Evolutionary conservation across 352 stramenopile genomes (phyloP).

Genomic region (Pythium oligandrum): DNA sequence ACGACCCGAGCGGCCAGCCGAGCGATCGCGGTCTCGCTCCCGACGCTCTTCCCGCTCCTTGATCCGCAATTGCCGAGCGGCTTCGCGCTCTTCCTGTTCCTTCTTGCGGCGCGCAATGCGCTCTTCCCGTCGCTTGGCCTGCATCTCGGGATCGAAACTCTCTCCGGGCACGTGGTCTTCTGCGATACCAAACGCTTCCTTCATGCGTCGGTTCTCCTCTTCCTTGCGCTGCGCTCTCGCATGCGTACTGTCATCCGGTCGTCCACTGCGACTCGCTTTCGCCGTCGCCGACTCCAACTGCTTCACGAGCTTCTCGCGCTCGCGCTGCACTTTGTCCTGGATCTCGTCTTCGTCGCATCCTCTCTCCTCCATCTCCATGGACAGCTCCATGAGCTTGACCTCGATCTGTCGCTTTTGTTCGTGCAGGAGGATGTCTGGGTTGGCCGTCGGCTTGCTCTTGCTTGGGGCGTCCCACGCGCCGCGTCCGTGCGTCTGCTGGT

Average conservation of each 20-base stretch:
- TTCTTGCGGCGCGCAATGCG: conserved; percentile 33
- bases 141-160: conserved; percentile 73
- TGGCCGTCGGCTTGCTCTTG: conserved; percentile 28
- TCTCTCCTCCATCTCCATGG: conserved; percentile 71
- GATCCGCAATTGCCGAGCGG: conserved; percentile 22
- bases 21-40: conserved; percentile 21
- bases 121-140: conserved; percentile 58
- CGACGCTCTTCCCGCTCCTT: conserved; percentile 35
- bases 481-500: conserved; percentile 21
- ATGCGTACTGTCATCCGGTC: conserved; percentile 31
- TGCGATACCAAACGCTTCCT: conserved; percentile 66
- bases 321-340: conserved; percentile 46
- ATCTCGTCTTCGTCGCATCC: conserved; percentile 68
- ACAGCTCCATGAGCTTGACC: conserved; percentile 73
- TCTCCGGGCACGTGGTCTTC: conserved; percentile 69
- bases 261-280: neutral
- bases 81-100: conserved; percentile 47
- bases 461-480: conserved; percentile 11
- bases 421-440: conserved; percentile 79
- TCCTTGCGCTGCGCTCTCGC: conserved; percentile 56
- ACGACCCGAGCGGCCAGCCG: no score
- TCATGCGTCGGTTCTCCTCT: conserved; percentile 59
- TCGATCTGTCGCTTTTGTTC: conserved; percentile 78
- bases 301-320: conserved; percentile 51
- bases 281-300: conserved; percentile 13